Percentiles rank a stretch among this genome's conserved stretches.
Conservation (phyloP, 345 rosid genomes). For the Eucalyptus melliodora region DNA sequence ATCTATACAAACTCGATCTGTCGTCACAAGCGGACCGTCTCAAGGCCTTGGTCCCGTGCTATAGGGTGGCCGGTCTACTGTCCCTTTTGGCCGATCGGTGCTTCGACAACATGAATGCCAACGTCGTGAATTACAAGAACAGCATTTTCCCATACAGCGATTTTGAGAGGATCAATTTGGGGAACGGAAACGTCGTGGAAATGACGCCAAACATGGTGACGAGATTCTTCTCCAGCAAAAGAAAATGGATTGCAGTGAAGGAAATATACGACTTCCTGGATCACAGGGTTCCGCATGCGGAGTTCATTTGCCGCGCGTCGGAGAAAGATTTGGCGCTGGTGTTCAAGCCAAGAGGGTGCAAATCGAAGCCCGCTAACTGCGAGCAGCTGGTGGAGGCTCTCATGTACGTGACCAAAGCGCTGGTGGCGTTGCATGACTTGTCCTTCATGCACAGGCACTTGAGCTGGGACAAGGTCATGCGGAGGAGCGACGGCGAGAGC, state of each 20-base stretch:
- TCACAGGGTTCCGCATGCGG: slow-evolving; percentile 80
- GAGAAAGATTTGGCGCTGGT: slow-evolving; percentile 54
- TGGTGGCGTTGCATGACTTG: slow-evolving; percentile 83
- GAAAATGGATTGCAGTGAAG: slow-evolving; percentile 63
- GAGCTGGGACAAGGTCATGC: slow-evolving; percentile 80
- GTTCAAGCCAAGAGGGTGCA: slow-evolving; percentile 75
- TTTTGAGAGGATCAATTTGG: slow-evolving; percentile 48
- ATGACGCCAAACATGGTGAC: slow-evolving; percentile 65
- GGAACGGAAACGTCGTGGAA: slow-evolving; percentile 35
- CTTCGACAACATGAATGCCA: slow-evolving; percentile 4
- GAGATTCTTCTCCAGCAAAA: slow-evolving; percentile 38
- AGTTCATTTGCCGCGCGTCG: slow-evolving; percentile 25
- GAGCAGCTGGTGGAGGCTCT: slow-evolving; percentile 79
- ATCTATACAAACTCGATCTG: slow-evolving; percentile 55
- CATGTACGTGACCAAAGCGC: slow-evolving; percentile 73
- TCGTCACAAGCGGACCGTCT: slow-evolving; percentile 53
- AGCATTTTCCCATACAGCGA: slow-evolving; percentile 46
- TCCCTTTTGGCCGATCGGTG: slow-evolving; percentile 67
- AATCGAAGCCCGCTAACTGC: slow-evolving; percentile 38
- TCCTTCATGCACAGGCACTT: slow-evolving; percentile 94
- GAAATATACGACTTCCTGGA: slow-evolving; percentile 69
- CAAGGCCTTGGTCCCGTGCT: slow-evolving; percentile 78
- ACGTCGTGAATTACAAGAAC: neutral
- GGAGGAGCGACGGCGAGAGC: slow-evolving; percentile 28
- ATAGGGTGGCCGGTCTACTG: slow-evolving; percentile 63